Evolutionary conservation across 1,139 yeast species (phyloP).

Genomic region (Nakaseomyces bracarensis): DNA sequence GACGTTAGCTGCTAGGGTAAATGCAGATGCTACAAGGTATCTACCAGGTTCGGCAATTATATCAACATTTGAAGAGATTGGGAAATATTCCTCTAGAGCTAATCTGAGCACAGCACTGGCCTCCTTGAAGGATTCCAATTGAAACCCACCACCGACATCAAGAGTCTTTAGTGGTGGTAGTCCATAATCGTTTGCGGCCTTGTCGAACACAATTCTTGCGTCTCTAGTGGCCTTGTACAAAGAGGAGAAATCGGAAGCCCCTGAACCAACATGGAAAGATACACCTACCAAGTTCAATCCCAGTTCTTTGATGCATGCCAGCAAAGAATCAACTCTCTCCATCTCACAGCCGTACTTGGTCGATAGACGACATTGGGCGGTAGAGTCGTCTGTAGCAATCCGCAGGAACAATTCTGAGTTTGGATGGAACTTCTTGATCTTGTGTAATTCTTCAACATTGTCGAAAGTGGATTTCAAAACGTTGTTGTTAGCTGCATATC

Average conservation of each 20-base stretch:
- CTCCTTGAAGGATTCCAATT: conserved; percentile 52
- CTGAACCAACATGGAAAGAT: conserved; percentile 94
- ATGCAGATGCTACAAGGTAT: conserved; percentile 77
- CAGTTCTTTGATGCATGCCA: conserved; percentile 54
- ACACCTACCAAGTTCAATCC: conserved; percentile 68
- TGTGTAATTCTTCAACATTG: conserved; percentile 74
- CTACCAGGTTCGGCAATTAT: conserved; percentile 95
- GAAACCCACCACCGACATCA: conserved; percentile 95
- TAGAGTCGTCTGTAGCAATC: conserved; percentile 82
- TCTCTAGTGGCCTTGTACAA: conserved; percentile 66
- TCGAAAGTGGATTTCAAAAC: conserved; percentile 83
- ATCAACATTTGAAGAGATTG: conserved; percentile 38
- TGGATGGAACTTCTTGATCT: conserved; percentile 63
- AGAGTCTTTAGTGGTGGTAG: conserved; percentile 36
- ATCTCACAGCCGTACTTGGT: conserved; percentile 83
- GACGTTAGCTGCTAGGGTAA: conserved; percentile 75
- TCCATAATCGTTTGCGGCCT: conserved; percentile 34
- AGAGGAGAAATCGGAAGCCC: conserved; percentile 69
- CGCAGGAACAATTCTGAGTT: conserved; percentile 63
- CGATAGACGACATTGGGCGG: conserved; percentile 79
- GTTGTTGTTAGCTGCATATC: conserved; percentile 51
- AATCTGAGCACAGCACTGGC: conserved; percentile 52
- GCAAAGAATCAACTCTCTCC: conserved; percentile 44
- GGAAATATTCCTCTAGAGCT: conserved; percentile 54
- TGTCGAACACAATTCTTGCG: conserved; percentile 61